Evolutionary conservation across 2,329 filamentous ascomycete genomes (phyloP), one percentile per base, ranked within the genome.

Genomic region (Epichloe uncinata): DNA sequence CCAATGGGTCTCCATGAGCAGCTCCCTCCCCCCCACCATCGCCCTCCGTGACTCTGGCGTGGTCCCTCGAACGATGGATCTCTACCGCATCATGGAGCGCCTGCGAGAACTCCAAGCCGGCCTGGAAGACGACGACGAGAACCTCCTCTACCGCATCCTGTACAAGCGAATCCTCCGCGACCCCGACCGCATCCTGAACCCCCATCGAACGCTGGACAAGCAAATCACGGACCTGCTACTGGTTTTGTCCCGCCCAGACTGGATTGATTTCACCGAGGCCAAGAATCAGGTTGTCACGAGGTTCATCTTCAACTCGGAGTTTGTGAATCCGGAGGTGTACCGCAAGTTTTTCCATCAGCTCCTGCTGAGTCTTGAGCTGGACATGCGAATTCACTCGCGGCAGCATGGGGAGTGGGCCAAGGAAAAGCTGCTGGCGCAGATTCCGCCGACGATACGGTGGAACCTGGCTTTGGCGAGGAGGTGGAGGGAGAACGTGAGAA

Each of bases 271-370:
- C 57, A 84, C 82, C 30, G 70, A 73, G 36, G 76, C 77, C 4
- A 78, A 77, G 58, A 86, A 87, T 58, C 85, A 89, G 59, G 81
- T 87, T 20, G 78, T 83, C 22, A 85, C 85, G 3, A 79, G 81
- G 49, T 87, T 84, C 64, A 84, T 88, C 52, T 81, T 82, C 54
- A 77, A 83, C 56, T 73, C 73, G 12, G 70, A 73, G 50, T 70
- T 73, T 36, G 69, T 71, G 16, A 81, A 82, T 56, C 69, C 74
- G 43, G 66, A 70, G 16, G 73, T 74, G 52, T 84, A 83, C 57
- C 74, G 77, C 52, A 74, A 73, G 26, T 88, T 89, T 67, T 87
- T 86, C 62, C 83, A 87, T 61, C 85, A 89, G 64, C 67, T 89
- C n/a, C 71, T 89, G 3, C 73, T 89, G 41, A 84, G 82, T 54